Evolutionary conservation across 768 basidiomycete species (phyloP).

Genomic region (Termitomyces sp.): DNA sequence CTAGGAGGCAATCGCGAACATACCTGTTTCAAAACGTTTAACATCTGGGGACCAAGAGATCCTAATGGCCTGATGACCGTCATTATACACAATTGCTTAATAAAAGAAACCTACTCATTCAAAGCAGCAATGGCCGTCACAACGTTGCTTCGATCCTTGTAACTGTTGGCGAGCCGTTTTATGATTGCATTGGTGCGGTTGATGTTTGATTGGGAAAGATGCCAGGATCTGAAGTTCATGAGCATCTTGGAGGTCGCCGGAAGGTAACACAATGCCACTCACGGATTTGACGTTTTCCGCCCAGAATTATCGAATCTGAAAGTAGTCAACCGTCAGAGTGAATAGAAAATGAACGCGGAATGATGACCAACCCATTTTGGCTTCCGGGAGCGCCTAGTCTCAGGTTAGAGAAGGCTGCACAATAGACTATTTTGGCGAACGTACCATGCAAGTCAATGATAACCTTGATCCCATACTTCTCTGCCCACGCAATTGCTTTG

Average conservation of each 20-base stretch:
- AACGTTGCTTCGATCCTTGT: constrained; percentile 41
- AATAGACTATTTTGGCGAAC: neutral
- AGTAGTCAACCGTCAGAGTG: constrained; percentile 1
- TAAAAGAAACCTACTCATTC: constrained; percentile 54
- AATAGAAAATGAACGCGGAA: neutral
- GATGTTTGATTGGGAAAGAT: constrained; percentile 58
- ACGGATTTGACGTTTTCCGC: constrained; percentile 52
- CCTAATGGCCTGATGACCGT: constrained; percentile 59
- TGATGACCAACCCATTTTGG: constrained; percentile 61
- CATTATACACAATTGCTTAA: neutral
- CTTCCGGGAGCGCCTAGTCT: constrained; percentile 65
- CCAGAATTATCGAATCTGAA: constrained; percentile 80
- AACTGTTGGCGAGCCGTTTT: constrained; percentile 54
- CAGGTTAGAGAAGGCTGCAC: neutral
- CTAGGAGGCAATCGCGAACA: neutral
- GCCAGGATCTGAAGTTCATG: constrained; percentile 45
- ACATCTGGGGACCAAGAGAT: constrained; percentile 44
- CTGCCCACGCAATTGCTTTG: constrained; percentile 71
- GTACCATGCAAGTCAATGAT: constrained; percentile 71
- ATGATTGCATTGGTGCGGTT: constrained; percentile 64
- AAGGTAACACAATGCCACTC: constrained; percentile 13
- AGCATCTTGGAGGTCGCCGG: constrained; percentile 1
- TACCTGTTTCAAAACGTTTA: constrained; percentile 42
- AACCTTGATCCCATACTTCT: constrained; percentile 64
- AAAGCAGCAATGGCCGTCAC: constrained; percentile 69